Base-by-base conservation (phyloP, 1,284 basidiomycete species). In the Cutaneotrichosporon arboriforme region DNA sequence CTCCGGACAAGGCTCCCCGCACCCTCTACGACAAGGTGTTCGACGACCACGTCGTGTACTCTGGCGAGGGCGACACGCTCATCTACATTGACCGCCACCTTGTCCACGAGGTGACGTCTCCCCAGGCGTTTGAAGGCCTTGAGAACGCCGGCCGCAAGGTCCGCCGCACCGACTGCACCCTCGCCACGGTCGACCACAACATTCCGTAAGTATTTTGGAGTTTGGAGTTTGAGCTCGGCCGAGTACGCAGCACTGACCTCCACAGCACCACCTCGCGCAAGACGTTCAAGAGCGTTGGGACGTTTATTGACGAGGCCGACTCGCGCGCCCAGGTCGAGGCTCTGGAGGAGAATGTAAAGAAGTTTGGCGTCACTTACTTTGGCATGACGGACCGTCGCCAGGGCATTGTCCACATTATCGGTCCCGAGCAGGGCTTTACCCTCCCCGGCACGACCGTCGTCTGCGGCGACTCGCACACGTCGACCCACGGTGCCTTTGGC, bases 81-180 rank as follows among this genome's bases (percentile, higher is more conserved):
- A 82, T 96, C 67, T 96, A 92, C 79, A 94, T 96, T 64, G 92
- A 96, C 78, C 91, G 91, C 51, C 92, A 97, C 74, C 83, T 97
- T 51, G 87, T 93, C 15, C 92, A 96, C 67, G 92, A 96, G 80
- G 92, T 97, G 49, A 96, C 93, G 17, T 92, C 88, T 59, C 92
- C 92, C 34, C 93, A 97, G 74, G 92, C 92, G 1, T 97, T 97
- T 65, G 92, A 96, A 75, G 92, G 92, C 70, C 79, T 97, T 83
- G 83, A 90, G 60, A 86, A 81, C 64, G 89, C 93, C 49, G 82
- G 81, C 37, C 83, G 92, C 54, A 80, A 81, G 37, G 92, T 96
- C 51, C 84, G 93, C 51, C 80, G 92, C 54, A 86, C 90, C 39
- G 92, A 97, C 74, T 96, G 91, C 74, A 96, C 93, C 49, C 81